These are phyloP conservation scores for Starmerella sp. DNA, from an alignment of 805 yeast species.

Conservation along the genomic window DNA sequence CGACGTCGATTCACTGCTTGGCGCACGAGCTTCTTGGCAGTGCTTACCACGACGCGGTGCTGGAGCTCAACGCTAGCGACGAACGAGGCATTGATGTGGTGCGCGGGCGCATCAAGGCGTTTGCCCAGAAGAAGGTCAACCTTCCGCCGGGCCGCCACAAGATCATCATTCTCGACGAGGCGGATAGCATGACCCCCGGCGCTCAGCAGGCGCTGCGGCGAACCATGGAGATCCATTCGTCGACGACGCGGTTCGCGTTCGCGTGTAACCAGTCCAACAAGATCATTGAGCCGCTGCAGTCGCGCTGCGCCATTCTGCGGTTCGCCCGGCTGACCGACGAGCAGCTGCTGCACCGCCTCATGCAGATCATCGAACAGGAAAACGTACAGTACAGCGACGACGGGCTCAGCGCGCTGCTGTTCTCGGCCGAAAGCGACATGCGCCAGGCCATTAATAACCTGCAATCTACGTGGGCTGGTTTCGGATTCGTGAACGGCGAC, in stretches of 20 bases:
- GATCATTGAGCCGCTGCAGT: slow-evolving; percentile 92
- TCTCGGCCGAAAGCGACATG: slow-evolving; percentile 98
- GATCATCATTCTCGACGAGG: slow-evolving; percentile 87
- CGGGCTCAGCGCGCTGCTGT: slow-evolving; percentile 83
- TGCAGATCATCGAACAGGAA: slow-evolving; percentile 61
- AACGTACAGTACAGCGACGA: slow-evolving; percentile 70
- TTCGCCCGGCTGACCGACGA: slow-evolving; percentile 72
- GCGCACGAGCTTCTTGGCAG: slow-evolving; percentile 70
- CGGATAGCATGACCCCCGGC: slow-evolving; percentile 93
- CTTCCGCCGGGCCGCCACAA: slow-evolving; percentile 86
- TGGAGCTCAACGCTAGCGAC: slow-evolving; percentile 92
- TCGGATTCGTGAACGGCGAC: slow-evolving; percentile 78
- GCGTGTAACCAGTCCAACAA: slow-evolving; percentile 93
- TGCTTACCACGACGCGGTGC: slow-evolving; percentile 64
- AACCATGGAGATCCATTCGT: slow-evolving; percentile 92
- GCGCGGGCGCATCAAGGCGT: slow-evolving; percentile 82
- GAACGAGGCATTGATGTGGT: slow-evolving; percentile 97
- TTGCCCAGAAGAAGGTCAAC: slow-evolving; percentile 87
- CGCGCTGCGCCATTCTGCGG: slow-evolving; percentile 89
- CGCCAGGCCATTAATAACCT: slow-evolving; percentile 92
- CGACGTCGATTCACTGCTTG: slow-evolving; percentile 83
- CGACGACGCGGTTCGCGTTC: slow-evolving; percentile 94
- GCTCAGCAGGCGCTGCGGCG: slow-evolving; percentile 92
- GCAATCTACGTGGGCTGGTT: slow-evolving; percentile 90
- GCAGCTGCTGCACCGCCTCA: slow-evolving; percentile 66